These are phyloP conservation scores for Trichophyton equinum DNA, from an alignment of 2,329 filamentous ascomycete genomes.

Conservation along the genomic window DNA sequence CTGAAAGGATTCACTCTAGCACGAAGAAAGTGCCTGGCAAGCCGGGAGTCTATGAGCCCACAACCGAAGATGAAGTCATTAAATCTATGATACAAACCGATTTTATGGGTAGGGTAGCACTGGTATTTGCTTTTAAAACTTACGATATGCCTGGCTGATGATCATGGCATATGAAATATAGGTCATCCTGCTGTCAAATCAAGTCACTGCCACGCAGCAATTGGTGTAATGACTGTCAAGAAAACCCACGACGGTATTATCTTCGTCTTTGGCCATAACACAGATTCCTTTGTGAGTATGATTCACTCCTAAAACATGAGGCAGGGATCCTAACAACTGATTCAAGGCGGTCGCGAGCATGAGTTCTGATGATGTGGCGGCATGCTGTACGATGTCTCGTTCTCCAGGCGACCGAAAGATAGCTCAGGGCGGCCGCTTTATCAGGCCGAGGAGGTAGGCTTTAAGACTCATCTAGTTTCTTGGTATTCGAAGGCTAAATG, in stretches of 20 bases:
- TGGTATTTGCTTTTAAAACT: not conserved
- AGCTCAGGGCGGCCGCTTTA: constrained; percentile 35
- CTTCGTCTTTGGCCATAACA: constrained; percentile 93
- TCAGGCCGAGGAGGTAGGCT: constrained; percentile 20
- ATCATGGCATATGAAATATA: constrained; percentile 15
- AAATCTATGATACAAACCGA: constrained; percentile 70
- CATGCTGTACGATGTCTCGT: constrained; percentile 80
- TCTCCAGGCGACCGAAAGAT: constrained; percentile 42
- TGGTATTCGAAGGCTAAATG: not conserved
- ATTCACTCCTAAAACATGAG: not conserved
- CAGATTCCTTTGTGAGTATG: constrained; percentile 55
- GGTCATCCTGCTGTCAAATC: constrained; percentile 68
- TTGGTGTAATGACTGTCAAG: constrained; percentile 84
- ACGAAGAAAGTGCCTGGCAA: constrained; percentile 44
- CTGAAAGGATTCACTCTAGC: constrained; percentile 67
- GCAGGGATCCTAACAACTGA: not conserved
- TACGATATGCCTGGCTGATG: not conserved
- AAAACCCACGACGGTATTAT: constrained; percentile 63
- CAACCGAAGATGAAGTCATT: constrained; percentile 67
- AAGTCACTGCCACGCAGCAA: constrained; percentile 72
- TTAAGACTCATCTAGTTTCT: not conserved
- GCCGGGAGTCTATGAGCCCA: constrained; percentile 48
- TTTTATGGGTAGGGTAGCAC: constrained; percentile 56
- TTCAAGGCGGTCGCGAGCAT: constrained; percentile 67
- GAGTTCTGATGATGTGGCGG: constrained; percentile 61